Percentiles rank a stretch among this genome's conserved stretches.
phyloP scores from a whole-genome alignment of 768 basidiomycete genomes.

The Trametes sanguinea region DNA sequence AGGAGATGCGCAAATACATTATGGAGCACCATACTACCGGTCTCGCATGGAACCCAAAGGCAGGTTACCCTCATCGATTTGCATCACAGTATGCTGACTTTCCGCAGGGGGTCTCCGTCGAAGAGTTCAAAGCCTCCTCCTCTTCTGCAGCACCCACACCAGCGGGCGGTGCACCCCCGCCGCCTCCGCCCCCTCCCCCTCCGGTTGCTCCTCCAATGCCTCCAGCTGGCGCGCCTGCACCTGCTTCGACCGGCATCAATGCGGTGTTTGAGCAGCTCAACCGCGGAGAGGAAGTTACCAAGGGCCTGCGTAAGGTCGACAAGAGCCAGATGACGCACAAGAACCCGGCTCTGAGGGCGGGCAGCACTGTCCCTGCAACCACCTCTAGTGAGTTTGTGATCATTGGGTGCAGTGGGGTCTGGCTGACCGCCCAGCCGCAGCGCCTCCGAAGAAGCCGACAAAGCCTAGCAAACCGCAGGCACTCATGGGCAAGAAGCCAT shows the following conservation, averaged over 20 bases:
- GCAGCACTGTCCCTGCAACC: constrained; percentile 50
- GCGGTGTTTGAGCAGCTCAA: constrained; percentile 93
- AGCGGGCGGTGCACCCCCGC: constrained; percentile 45
- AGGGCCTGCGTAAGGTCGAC: constrained; percentile 89
- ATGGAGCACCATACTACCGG: constrained; percentile 86
- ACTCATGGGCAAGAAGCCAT: constrained; percentile 85
- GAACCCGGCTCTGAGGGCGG: constrained; percentile 80
- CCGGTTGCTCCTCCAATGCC: constrained; percentile 33
- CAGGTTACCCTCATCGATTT: constrained; percentile 30
- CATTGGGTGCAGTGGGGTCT: neutral
- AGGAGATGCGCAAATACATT: constrained; percentile 80
- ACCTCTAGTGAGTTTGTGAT: constrained; percentile 20
- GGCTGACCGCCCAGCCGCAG: neutral
- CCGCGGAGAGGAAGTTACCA: constrained; percentile 86
- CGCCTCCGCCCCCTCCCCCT: constrained; percentile 42
- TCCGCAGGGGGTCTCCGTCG: constrained; percentile 55
- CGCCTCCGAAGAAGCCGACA: constrained; percentile 58
- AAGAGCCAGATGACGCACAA: constrained; percentile 99
- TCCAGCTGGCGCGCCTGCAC: constrained; percentile 30
- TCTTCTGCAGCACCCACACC: constrained; percentile 33
- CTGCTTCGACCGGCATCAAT: constrained; percentile 55
- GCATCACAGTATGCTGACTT: neutral
- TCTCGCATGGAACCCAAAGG: constrained; percentile 85
- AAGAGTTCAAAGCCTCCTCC: constrained; percentile 49
- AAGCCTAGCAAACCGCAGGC: constrained; percentile 86